Percentiles rank a stretch among this genome's conserved stretches.
Evolutionary conservation across 768 basidiomycete genomes (phyloP).

Genomic region (Russula ochroleuca): DNA sequence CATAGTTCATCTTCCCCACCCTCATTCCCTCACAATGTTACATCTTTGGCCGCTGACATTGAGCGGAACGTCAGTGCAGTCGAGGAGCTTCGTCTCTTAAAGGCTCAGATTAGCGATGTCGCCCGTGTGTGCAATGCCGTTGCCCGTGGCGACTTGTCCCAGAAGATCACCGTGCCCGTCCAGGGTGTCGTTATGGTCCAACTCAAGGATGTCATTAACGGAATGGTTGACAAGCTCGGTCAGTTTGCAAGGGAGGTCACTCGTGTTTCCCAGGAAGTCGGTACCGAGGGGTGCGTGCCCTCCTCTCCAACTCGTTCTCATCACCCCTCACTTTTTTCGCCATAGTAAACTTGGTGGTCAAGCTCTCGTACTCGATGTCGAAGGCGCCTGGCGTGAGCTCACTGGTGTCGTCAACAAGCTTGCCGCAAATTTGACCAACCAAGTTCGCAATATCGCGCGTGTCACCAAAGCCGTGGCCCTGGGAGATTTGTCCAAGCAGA

Average conservation of each 20-base stretch:
- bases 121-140: conserved; percentile 50
- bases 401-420: conserved; percentile 77
- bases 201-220: conserved; percentile 46
- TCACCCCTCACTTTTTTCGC: conserved; percentile 12
- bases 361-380: conserved; percentile 76
- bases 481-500: conserved; percentile 84
- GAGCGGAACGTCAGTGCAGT: conserved; percentile 38
- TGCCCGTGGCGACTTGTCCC: conserved; percentile 45
- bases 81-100: conserved; percentile 70
- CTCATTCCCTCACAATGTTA: no score
- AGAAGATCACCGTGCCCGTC: conserved; percentile 50
- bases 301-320: conserved; percentile 3
- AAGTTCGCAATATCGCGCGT: conserved; percentile 49
- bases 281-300: conserved; percentile 46
- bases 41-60: no score
- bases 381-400: conserved; percentile 79
- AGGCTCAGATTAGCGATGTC: conserved; percentile 70
- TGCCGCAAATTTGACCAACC: conserved; percentile 62
- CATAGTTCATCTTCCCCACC: no score
- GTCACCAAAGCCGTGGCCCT: conserved; percentile 71
- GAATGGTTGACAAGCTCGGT: conserved; percentile 57
- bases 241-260: conserved; percentile 88
- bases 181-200: conserved; percentile 49
- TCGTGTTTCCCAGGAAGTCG: conserved; percentile 75
- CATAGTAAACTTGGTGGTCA: conserved; percentile 71